These are phyloP conservation scores for Nicotiana noctiflora DNA, from an alignment of 257 asterid species.

Conservation along the genomic window DNA sequence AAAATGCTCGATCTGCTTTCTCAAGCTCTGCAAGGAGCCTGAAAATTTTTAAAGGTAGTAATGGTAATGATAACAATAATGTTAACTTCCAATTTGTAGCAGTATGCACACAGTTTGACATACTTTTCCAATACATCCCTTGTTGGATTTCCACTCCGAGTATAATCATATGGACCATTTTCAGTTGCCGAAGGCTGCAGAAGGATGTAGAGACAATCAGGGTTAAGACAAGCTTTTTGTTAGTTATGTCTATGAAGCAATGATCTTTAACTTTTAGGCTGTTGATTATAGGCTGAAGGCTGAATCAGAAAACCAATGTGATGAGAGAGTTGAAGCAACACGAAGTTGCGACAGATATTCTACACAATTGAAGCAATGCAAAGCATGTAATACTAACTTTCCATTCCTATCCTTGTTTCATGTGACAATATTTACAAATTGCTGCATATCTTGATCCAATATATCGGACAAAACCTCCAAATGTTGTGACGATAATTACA, in stretches of 20 bases:
- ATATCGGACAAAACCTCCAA: not conserved
- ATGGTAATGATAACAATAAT: not conserved
- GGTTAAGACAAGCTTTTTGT: not conserved
- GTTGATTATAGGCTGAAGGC: not conserved
- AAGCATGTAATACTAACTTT: not conserved
- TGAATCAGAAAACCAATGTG: not conserved
- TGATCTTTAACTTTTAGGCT: not conserved
- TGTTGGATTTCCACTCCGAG: slow-evolving; percentile 98
- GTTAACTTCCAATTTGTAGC: slow-evolving; percentile 5
- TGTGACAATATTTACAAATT: not conserved
- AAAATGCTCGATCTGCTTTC: slow-evolving; percentile 77
- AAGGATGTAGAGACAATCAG: not conserved
- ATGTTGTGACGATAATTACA: not conserved
- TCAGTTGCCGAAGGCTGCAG: slow-evolving; percentile 88
- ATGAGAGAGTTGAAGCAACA: not conserved
- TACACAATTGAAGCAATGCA: not conserved
- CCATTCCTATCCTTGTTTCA: not conserved
- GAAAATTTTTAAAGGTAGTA: slow-evolving; percentile 17
- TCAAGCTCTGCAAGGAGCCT: slow-evolving; percentile 92
- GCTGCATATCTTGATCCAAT: not conserved
- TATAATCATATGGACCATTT: slow-evolving; percentile 75
- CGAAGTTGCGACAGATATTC: too few species aligned
- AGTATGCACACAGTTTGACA: slow-evolving; percentile 11
- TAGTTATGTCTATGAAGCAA: not conserved
- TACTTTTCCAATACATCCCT: slow-evolving; percentile 86